phyloP scores from a whole-genome alignment of 2,329 filamentous ascomycete genomes.

The Calonectria henricotiae region DNA sequence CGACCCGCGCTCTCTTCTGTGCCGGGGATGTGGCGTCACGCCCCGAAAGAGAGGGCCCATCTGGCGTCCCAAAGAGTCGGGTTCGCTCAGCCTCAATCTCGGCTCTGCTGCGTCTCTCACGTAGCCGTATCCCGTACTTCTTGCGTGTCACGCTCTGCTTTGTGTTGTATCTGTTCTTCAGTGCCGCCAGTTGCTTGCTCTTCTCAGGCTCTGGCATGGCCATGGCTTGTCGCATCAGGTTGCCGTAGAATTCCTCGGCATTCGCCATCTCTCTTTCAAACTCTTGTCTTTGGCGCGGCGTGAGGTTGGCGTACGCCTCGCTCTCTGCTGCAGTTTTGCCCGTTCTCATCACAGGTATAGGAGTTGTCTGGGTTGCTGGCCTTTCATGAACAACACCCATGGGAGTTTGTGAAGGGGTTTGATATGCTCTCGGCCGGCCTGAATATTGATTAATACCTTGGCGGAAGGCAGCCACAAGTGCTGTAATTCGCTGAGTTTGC shows the following conservation, averaged over 20 bases:
- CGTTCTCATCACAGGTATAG: conserved; percentile 15
- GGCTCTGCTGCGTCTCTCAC: conserved; percentile 64
- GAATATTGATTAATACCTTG: conserved; percentile 2
- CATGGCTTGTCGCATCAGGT: conserved; percentile 63
- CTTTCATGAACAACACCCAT: conserved; percentile 11
- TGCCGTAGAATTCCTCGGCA: conserved; percentile 58
- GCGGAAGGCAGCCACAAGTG: conserved; percentile 37
- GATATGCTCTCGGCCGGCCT: background rate
- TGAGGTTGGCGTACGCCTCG: conserved; percentile 66
- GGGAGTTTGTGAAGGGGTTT: conserved; percentile 14
- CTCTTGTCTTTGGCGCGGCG: conserved; percentile 44
- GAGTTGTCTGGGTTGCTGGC: conserved; percentile 5
- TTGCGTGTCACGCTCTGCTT: conserved; percentile 73
- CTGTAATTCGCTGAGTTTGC: conserved; percentile 37
- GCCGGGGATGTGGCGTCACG: conserved; percentile 36
- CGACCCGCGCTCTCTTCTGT: conserved; percentile 50
- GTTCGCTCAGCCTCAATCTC: conserved; percentile 65
- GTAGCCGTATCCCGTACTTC: conserved; percentile 71
- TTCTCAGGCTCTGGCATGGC: conserved; percentile 56
- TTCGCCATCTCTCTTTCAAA: conserved; percentile 54
- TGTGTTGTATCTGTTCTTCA: conserved; percentile 71
- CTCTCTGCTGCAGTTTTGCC: conserved; percentile 44
- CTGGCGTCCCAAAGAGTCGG: conserved; percentile 53
- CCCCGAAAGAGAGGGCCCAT: conserved; percentile 36
- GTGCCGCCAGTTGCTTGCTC: conserved; percentile 58